phyloP scores from a whole-genome alignment of 805 yeast genomes.

The Wickerhamomyces queroliae region DNA sequence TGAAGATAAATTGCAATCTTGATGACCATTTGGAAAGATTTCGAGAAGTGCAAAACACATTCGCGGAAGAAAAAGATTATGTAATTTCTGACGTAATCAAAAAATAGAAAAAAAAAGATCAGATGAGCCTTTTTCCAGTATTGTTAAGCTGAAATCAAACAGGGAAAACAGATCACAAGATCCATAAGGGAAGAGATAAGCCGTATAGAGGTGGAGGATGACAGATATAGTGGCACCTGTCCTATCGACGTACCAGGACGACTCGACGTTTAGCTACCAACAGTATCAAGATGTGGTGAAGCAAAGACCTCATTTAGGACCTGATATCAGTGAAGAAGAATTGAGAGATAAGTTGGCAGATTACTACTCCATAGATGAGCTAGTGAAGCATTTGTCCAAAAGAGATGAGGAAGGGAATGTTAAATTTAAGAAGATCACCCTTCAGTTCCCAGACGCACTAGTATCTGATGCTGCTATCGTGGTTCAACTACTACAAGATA shows the following conservation, averaged over 20 bases:
- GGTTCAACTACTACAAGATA: conserved; percentile 44
- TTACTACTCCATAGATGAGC: conserved; percentile 50
- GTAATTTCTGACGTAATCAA: background rate
- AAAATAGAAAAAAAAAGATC: background rate
- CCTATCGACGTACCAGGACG: conserved; percentile 71
- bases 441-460: conserved; percentile 85
- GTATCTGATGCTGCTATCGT: conserved; percentile 76
- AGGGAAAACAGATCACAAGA: no score
- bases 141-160: background rate
- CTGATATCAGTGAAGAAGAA: conserved; percentile 16
- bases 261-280: conserved; percentile 43
- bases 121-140: background rate
- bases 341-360: conserved; percentile 28
- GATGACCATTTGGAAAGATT: background rate
- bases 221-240: conserved; percentile 51
- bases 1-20: background rate
- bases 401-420: conserved; percentile 23
- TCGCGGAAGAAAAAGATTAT: background rate
- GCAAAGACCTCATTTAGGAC: conserved; percentile 26
- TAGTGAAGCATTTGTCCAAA: conserved; percentile 33
- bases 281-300: conserved; percentile 26
- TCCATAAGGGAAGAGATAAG: no score
- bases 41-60: background rate
- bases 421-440: conserved; percentile 50
- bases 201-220: background rate